Conservation (phyloP, 192 early-diverging fungal genomes). For the Geranomyces michiganensis region DNA sequence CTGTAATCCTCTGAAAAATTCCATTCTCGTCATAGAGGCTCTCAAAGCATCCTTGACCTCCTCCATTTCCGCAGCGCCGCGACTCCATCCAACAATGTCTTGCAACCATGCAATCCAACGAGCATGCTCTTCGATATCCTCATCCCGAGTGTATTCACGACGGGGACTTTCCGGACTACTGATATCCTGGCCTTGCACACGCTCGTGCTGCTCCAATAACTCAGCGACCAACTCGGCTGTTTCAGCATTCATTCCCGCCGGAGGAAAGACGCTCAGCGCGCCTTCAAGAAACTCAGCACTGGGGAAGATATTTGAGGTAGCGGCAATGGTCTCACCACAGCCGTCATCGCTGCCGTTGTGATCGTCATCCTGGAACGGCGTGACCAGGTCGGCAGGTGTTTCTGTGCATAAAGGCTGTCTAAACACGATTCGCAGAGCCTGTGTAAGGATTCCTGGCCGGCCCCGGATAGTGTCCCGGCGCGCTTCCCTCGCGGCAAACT, state of each 20-base stretch:
- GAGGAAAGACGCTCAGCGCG: slow-evolving; percentile 40
- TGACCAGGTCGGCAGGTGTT: no score
- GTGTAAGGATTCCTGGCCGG: slow-evolving; percentile 15
- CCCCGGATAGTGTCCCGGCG: neutral
- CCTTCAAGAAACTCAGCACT: slow-evolving; percentile 26
- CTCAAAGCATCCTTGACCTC: slow-evolving; percentile 43
- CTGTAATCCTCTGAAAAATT: slow-evolving; percentile 41
- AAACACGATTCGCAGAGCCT: slow-evolving; percentile 42
- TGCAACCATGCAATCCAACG: slow-evolving; percentile 42
- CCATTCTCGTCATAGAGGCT: slow-evolving; percentile 45
- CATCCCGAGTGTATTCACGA: neutral
- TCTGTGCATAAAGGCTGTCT: slow-evolving; percentile 18
- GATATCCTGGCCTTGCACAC: no score
- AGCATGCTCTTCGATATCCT: neutral
- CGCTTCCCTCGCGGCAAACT: slow-evolving; percentile 23
- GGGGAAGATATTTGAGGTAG: neutral
- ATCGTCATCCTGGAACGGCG: no score
- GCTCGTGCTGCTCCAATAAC: slow-evolving; percentile 20
- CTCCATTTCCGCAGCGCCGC: slow-evolving; percentile 44
- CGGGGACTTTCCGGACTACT: neutral
- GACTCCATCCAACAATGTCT: slow-evolving; percentile 44
- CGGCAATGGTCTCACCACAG: neutral
- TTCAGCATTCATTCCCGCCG: slow-evolving; percentile 44
- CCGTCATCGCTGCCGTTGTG: no score
- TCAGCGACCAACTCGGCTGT: slow-evolving; percentile 41